Conservation (phyloP, 345 rosid genomes). For the Kernera saxatilis region DNA sequence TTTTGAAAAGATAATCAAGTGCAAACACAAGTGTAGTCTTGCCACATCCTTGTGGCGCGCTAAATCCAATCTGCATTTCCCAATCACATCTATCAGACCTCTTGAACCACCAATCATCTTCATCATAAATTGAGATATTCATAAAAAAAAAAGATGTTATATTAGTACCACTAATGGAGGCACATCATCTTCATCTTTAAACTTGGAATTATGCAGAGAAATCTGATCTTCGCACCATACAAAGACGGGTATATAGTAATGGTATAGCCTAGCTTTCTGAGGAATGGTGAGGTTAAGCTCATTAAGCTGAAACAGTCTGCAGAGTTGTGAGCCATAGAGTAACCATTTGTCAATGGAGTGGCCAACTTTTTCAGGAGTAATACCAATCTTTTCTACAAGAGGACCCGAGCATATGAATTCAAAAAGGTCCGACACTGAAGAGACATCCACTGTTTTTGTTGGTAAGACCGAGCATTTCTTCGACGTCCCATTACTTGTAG, state of each 20-base stretch:
- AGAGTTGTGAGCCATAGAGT: conserved; percentile 53
- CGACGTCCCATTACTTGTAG: background rate
- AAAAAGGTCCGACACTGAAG: conserved; percentile 72
- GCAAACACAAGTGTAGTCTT: conserved; percentile 98
- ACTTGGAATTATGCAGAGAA: conserved; percentile 55
- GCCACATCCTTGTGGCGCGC: conserved; percentile 99
- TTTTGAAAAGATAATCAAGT: conserved; percentile 72
- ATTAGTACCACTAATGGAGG: conserved; percentile 86
- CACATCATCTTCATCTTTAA: conserved; percentile 59
- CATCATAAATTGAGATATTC: background rate
- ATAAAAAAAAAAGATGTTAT: background rate
- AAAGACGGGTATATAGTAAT: conserved; percentile 90
- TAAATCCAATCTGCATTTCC: conserved; percentile 80
- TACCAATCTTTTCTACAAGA: conserved; percentile 54
- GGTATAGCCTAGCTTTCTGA: conserved; percentile 77
- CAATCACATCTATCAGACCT: background rate
- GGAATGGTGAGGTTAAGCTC: conserved; percentile 62
- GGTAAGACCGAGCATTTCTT: conserved; percentile 38
- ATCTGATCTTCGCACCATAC: conserved; percentile 92
- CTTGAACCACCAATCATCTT: background rate
- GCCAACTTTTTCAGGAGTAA: conserved; percentile 54
- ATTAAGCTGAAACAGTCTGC: conserved; percentile 64
- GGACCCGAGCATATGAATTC: conserved; percentile 87
- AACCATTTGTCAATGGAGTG: conserved; percentile 82
- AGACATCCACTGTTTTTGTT: conserved; percentile 48